Percentiles rank a stretch among this genome's conserved stretches.
Evolutionary conservation across 495 filamentous ascomycete species (phyloP).

Genomic region (Tuber magnatum): DNA sequence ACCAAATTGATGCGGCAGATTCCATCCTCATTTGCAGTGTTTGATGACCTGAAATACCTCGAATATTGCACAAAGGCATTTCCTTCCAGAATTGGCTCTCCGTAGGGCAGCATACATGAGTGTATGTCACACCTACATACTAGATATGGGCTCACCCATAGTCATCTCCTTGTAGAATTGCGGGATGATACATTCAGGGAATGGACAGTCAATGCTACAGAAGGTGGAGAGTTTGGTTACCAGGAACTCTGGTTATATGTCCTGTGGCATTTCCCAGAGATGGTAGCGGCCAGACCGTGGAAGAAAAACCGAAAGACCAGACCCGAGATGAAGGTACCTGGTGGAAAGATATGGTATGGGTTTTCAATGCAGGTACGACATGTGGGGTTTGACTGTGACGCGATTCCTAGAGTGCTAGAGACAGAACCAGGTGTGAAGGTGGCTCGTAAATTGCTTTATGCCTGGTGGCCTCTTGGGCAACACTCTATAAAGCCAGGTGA

Average conservation of each 20-base stretch:
- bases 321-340: neutral
- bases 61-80: neutral
- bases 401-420: neutral
- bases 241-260: constrained; percentile 14
- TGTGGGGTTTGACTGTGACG: constrained; percentile 6
- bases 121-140: neutral
- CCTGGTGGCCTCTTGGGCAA: neutral
- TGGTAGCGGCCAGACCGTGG: neutral
- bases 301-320: constrained; percentile 13
- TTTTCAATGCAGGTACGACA: constrained; percentile 5
- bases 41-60: constrained; percentile 14
- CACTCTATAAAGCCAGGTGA: neutral
- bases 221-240: constrained; percentile 9
- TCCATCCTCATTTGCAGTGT: constrained; percentile 6
- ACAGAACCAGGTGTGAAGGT: constrained; percentile 2
- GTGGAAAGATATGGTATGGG: neutral
- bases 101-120: neutral
- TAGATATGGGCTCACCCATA: neutral
- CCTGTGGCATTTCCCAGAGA: constrained; percentile 15
- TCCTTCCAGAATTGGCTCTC: neutral
- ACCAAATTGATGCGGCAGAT: neutral
- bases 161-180: neutral
- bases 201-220: no score
- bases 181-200: constrained; percentile 3
- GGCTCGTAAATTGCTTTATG: neutral